Base-by-base conservation (phyloP, 345 rosid species). In the Zanthoxylum bungeanum region DNA sequence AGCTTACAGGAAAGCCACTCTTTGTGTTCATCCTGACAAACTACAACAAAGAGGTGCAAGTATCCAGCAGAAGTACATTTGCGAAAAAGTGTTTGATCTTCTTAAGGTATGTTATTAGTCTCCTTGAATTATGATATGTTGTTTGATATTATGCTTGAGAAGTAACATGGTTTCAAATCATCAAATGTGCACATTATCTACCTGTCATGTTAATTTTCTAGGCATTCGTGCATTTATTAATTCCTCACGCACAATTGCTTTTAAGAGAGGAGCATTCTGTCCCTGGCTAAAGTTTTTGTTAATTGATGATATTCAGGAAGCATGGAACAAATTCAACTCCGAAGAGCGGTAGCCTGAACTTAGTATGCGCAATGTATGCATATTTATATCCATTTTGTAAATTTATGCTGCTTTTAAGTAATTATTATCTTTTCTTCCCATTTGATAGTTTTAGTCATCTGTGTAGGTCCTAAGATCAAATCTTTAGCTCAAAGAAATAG, bases 1-100 rank as follows among this genome's bases (percentile, higher is more conserved):
- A 80, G 99, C 96, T 80, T 95, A 95, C 78, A 85, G 98, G 84
- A 92, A 92, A 86, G 99, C 99, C 65, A 95, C 99, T 39, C 97
- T 95, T 2, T 91, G 93, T 72, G 96, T 95, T 79, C 99, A 95
- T 85, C 99, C 97, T 0, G 98, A 95, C 78, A 95, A 95, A 83
- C 78, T 95, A 77, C 99, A 95, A 62, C 98, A 95, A 78, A 79
- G 98, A 31, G 93, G 98, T 63, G 99, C 98, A 34, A 95, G 78
- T 68, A 86, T 92, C 80, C 99, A 89, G 72, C 99, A 95, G 78
- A 95, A 92, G 75, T 95, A 92, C 78, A 78, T 92, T 36, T 95
- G 93, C 0, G 98, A 92, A 79, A 95, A 92, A 86, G 97, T 92
- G 71, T 92, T 94, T 34, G 98, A 94, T 88, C 97, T 94, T 79